Base-by-base conservation (phyloP, 257 asterid genomes). In the Petrea volubilis region DNA sequence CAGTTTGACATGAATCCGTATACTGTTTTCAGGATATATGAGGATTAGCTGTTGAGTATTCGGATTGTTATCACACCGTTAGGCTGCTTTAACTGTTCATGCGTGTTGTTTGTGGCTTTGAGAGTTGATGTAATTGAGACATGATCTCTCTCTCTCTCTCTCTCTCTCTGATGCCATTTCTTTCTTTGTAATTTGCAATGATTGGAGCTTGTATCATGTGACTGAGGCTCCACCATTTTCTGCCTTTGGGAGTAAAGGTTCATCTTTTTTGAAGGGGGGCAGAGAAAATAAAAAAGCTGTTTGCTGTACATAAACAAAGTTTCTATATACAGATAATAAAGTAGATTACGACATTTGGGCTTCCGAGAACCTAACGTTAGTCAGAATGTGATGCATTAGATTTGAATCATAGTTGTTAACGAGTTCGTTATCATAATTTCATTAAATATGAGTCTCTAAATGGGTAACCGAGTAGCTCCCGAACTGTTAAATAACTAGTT, bases 1-100 rank as follows among this genome's bases (percentile, higher is more conserved):
- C 78, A 67, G 69, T 67, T 77, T 68, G 71, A 68, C 52, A 67
- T 67, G 60, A 67, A 21, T 53, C n/a, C 58, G 68, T 31, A 44
- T 73, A 62, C 57, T 51, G 25, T 3, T 41, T 53, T 31, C 56
- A 34, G 29, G 46, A 43, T 29, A 18, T 70, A 14, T 12, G 14
- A 24, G 53, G 53, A n/a, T 4, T 47, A 40, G 11, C 46, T 40
- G 46, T 40, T 40, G 46, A 40, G 46, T 40, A 8, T 4, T 40
- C 12, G 9, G 46, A 11, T 8, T 40, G 3, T 4, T 40, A 40
- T 8, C 9, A 10, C 9, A 13, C 46, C 12, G 1, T 40, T 9
- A 40, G 46, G 46, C 14, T 40, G 46, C 0, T 40, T 40, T 11
- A 40, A 6, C n/a, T n/a, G n/a, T n/a, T n/a, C n/a, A n/a, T n/a